phyloP scores from a whole-genome alignment of 805 yeast species.

The Candida awuae region DNA sequence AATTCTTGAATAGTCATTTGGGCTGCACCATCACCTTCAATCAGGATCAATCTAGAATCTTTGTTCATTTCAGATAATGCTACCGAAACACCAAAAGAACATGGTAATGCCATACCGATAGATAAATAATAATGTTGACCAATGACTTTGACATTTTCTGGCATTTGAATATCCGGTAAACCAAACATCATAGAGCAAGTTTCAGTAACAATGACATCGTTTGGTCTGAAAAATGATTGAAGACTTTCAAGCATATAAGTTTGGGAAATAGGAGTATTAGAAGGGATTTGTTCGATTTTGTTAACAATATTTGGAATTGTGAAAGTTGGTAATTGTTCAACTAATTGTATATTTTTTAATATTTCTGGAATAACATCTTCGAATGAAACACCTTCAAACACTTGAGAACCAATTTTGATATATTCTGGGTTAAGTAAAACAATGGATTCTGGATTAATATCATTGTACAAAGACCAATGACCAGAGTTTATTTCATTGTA shows the following conservation, averaged over 20 bases:
- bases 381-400: slow-evolving; percentile 38
- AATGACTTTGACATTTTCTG: slow-evolving; percentile 41
- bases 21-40: slow-evolving; percentile 92
- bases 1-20: slow-evolving; percentile 88
- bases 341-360: slow-evolving; percentile 28
- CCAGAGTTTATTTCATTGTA: slow-evolving; percentile 66
- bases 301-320: slow-evolving; percentile 9
- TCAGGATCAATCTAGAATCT: slow-evolving; percentile 47
- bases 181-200: slow-evolving; percentile 82
- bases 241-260: slow-evolving; percentile 35
- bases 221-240: slow-evolving; percentile 32
- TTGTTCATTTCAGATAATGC: slow-evolving; percentile 53
- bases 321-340: slow-evolving; percentile 8
- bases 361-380: slow-evolving; percentile 41
- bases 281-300: slow-evolving; percentile 18
- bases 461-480: slow-evolving; percentile 40
- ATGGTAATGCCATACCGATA: slow-evolving; percentile 85
- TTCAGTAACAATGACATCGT: slow-evolving; percentile 71
- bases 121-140: slow-evolving; percentile 76
- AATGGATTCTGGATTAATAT: slow-evolving; percentile 34
- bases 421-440: slow-evolving; percentile 48
- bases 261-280: slow-evolving; percentile 39
- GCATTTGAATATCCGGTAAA: slow-evolving; percentile 57
- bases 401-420: slow-evolving; percentile 37
- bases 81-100: slow-evolving; percentile 72